Base-by-base conservation (phyloP, 2,329 filamentous ascomycete species). In the Huntiella savannae region DNA sequence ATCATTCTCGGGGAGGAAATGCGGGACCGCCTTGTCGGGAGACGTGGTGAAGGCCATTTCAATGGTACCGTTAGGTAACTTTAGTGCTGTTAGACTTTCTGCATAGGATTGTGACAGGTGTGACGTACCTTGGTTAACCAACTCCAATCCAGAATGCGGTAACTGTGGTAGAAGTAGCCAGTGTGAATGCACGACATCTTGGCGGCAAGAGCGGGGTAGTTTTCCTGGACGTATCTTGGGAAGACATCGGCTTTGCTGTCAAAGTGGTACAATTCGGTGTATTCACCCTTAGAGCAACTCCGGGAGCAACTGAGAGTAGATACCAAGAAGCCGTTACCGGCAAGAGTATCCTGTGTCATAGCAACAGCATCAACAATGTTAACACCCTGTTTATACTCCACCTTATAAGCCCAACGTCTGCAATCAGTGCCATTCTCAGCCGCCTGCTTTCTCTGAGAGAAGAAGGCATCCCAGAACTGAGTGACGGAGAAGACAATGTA, bases 281-380 rank as follows among this genome's bases (percentile, higher is more conserved):
- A 63, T 35, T 54, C 58, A 0, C 69, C 70, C 1, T 56, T 54
- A 49, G 66, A 73, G 51, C 63, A 67, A 43, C 62, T 64, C 6
- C 50, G 53, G 0, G 66, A 68, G 51, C 71, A 59, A 52, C 67
- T 70, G 50, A 74, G 53, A 0, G 68, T 71, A 32, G 69, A 73
- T 2, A 61, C 68, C 4, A 72, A 55, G 48, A 72, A 68, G 0
- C 68, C 65, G 49, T 68, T 70, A 1, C 53, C 55, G 22, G 66
- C 65, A 1, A 73, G 58, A 0, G 60, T 59, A 22, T 54, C 59
- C 0, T 59, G 56, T 0, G 59, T 60, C 0, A 56, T 52, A 1
- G 67, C 67, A 0, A 70, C 71, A 0, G 70, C 71, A 50, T 73
- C 65, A 3, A 63, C 68, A 28, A 76, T 69, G 49, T 75, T 76